Percentiles rank a stretch among this genome's conserved stretches.
These are phyloP conservation scores for Candida vartiovaarae DNA, from an alignment of 805 yeast genomes.

Conservation along the genomic window DNA sequence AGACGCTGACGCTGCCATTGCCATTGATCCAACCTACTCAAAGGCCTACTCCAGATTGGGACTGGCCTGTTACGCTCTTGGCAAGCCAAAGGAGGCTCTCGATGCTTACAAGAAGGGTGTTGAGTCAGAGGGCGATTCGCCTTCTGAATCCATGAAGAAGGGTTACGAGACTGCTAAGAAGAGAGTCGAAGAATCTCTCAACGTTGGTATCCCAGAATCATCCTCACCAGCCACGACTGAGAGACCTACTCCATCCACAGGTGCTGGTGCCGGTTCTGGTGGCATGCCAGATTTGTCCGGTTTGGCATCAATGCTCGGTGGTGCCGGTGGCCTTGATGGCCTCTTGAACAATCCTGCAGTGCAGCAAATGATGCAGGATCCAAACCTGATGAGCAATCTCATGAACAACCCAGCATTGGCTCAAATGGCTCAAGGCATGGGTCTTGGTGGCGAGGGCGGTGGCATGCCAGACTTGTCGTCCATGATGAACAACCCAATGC, in stretches of 20 bases:
- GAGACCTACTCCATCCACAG: slow-evolving; percentile 12
- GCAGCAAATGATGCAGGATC: slow-evolving; percentile 80
- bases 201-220: slow-evolving; percentile 17
- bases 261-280: slow-evolving; percentile 23
- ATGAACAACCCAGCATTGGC: slow-evolving; percentile 76
- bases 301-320: slow-evolving; percentile 51
- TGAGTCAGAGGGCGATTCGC: slow-evolving; percentile 77
- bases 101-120: slow-evolving; percentile 87
- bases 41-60: slow-evolving; percentile 96
- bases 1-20: slow-evolving; percentile 81
- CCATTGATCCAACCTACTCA: slow-evolving; percentile 70
- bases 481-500: slow-evolving; percentile 74
- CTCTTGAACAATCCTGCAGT: slow-evolving; percentile 93
- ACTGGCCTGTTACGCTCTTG: slow-evolving; percentile 87
- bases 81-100: slow-evolving; percentile 84
- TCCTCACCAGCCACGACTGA: slow-evolving; percentile 17
- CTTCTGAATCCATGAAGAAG: slow-evolving; percentile 83
- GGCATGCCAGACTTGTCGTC: slow-evolving; percentile 53
- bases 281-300: slow-evolving; percentile 66
- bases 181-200: slow-evolving; percentile 73
- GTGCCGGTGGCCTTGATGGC: slow-evolving; percentile 55
- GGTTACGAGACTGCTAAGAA: slow-evolving; percentile 92
- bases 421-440: slow-evolving; percentile 77
- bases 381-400: slow-evolving; percentile 63
- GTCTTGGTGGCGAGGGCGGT: slow-evolving; percentile 50